phyloP scores from a whole-genome alignment of 2,329 filamentous ascomycete genomes.

The Cladosporium colombiae region DNA sequence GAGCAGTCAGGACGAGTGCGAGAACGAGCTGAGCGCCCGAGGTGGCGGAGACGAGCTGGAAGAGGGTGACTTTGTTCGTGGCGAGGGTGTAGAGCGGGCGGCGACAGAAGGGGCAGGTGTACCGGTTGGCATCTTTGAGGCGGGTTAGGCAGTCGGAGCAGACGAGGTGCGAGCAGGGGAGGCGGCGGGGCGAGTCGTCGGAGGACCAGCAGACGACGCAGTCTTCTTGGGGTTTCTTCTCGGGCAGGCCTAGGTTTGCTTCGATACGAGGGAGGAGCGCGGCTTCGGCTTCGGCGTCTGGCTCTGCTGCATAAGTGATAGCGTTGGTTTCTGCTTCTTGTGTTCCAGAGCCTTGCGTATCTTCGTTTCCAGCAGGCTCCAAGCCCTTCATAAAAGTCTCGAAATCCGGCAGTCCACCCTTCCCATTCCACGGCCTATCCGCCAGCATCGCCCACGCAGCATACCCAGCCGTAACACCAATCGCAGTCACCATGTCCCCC shows the following conservation, averaged over 20 bases:
- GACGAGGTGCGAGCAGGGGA: conserved; percentile 9
- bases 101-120: conserved; percentile 8
- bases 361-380: not conserved
- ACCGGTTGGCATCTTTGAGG: not conserved
- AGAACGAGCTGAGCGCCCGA: not conserved
- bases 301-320: not conserved
- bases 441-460: not conserved
- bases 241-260: not conserved
- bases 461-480: not conserved
- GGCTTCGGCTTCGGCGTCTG: not conserved
- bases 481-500: not conserved
- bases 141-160: not conserved
- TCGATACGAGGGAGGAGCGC: not conserved
- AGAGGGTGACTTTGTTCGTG: not conserved
- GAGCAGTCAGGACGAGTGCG: not conserved
- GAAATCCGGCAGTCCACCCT: not conserved
- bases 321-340: not conserved
- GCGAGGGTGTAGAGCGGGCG: not conserved
- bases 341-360: not conserved
- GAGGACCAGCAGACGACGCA: conserved; percentile 14
- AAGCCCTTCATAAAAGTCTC: not conserved
- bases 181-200: not conserved
- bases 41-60: not conserved
- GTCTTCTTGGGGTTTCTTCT: not conserved
- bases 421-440: conserved; percentile 1